Evolutionary conservation across 2,329 filamentous ascomycete genomes (phyloP).

Genomic region (Elsinoe perseae): DNA sequence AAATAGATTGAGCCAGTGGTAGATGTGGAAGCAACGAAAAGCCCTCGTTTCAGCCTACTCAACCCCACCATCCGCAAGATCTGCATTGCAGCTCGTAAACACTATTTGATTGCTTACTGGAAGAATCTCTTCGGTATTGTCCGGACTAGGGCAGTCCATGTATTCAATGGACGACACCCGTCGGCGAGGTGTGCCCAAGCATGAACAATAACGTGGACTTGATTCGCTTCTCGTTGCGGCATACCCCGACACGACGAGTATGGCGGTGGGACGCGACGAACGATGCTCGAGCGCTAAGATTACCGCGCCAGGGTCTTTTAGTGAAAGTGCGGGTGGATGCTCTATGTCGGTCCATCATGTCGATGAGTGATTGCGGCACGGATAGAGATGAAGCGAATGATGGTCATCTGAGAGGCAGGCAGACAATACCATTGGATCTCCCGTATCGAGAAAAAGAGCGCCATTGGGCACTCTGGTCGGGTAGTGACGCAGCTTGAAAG

Average conservation of each 20-base stretch:
- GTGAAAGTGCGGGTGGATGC: background rate
- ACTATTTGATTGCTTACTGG: background rate
- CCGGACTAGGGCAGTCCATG: background rate
- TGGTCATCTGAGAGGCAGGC: background rate
- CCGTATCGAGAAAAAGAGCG: background rate
- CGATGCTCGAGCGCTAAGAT: conserved; percentile 3
- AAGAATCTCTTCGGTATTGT: conserved; percentile 1
- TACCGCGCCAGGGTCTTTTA: conserved; percentile 6
- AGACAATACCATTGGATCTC: background rate
- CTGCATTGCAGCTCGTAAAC: conserved; percentile 2
- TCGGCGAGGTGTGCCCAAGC: background rate
- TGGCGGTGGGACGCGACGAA: background rate
- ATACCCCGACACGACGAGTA: background rate
- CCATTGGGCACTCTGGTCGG: background rate
- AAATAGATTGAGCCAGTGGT: background rate
- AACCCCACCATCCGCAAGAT: conserved; percentile 10
- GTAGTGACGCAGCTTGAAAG: background rate
- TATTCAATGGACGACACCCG: background rate
- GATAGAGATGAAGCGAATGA: background rate
- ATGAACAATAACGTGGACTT: background rate
- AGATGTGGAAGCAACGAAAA: background rate
- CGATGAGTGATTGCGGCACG: background rate
- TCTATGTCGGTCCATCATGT: background rate
- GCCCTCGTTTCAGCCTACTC: conserved; percentile 1
- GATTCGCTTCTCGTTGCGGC: background rate